Base-by-base conservation (phyloP, 2,329 filamentous ascomycete species). In the Colletotrichum somersetense region DNA sequence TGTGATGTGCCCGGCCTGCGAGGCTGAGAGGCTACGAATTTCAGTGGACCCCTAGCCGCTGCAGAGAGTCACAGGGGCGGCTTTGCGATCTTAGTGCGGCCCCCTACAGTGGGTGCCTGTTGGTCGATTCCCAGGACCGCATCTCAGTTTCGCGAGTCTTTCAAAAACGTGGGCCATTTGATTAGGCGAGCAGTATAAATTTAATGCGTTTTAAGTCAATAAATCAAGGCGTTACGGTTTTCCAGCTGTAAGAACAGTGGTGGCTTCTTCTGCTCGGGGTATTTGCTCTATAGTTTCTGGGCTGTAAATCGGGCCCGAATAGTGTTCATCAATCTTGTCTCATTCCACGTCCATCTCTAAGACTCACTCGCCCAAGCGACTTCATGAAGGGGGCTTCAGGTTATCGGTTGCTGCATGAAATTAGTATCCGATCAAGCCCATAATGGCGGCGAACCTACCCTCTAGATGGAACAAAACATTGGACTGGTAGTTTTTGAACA, bases 401-500 rank as follows among this genome's bases (percentile, higher is more conserved):
- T 92, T 72, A 23, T 72, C 66, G 59, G 70, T 72, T 18, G 70
- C 70, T 72, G 16, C 10, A 30, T n/a, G 16, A 20, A 20, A 53
- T 73, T 16, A 72, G 18, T 7, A 40, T 30, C 6, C 2, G 12
- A 30, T 48, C 7, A 18, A 7, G 30, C 8, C 8, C 14, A 30
- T 23, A 14, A 30, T 30, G 16, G 2, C 8, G 30, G 23, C 1
- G 18, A 48, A 62, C 80, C 75, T 86, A 97, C 96, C 96, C 91
- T 98, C 96, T 7, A 99, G 88, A 78, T 99, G 96, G 81, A 99
- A 98, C 7, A 98, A 85, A 18, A 98, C 96, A 77, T 98, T 99
- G 14, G 95, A 97, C 81, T 98, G 95, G 81, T 99, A 99, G 83
- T 98, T 99, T 85, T 98, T 98, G 87, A 98, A 99, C 96, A 99